phyloP scores from a whole-genome alignment of 257 asterid genomes.

The Solanum clarkiae region DNA sequence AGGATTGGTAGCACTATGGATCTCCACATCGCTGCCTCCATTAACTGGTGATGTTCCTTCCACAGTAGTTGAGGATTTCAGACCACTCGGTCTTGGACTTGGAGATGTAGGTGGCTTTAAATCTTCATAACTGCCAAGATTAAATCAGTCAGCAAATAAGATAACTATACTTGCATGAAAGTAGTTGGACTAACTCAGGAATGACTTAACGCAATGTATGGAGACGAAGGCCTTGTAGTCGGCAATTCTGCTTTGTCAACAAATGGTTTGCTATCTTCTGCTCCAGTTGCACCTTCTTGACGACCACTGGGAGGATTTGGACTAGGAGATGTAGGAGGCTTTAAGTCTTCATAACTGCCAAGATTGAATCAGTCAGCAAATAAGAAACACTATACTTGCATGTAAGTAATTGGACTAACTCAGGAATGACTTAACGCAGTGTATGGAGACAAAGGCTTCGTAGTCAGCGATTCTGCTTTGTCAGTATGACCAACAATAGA shows the following conservation, averaged over 20 bases:
- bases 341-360: slow-evolving; percentile 70
- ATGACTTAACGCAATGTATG: slow-evolving; percentile 14
- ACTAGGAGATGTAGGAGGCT: slow-evolving; percentile 70
- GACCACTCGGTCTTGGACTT: slow-evolving; percentile 43
- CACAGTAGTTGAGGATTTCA: slow-evolving; percentile 11
- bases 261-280: background rate
- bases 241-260: background rate
- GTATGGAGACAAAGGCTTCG: slow-evolving; percentile 16
- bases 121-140: slow-evolving; percentile 43
- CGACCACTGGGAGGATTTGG: slow-evolving; percentile 36
- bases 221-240: slow-evolving; percentile 9
- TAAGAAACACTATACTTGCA: background rate
- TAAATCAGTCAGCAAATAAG: slow-evolving; percentile 3
- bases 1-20: slow-evolving; percentile 3
- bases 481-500: background rate
- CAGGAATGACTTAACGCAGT: slow-evolving; percentile 7
- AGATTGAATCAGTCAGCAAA: slow-evolving; percentile 4
- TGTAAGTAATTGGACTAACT: background rate
- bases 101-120: slow-evolving; percentile 69
- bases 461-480: background rate
- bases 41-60: slow-evolving; percentile 14
- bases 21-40: slow-evolving; percentile 17
- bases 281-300: background rate
- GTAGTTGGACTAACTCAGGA: background rate
- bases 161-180: background rate